Percentiles rank a stretch among this genome's conserved stretches.
Conservation (phyloP, 208 protist species). For the Crithidia bombi region DNA sequence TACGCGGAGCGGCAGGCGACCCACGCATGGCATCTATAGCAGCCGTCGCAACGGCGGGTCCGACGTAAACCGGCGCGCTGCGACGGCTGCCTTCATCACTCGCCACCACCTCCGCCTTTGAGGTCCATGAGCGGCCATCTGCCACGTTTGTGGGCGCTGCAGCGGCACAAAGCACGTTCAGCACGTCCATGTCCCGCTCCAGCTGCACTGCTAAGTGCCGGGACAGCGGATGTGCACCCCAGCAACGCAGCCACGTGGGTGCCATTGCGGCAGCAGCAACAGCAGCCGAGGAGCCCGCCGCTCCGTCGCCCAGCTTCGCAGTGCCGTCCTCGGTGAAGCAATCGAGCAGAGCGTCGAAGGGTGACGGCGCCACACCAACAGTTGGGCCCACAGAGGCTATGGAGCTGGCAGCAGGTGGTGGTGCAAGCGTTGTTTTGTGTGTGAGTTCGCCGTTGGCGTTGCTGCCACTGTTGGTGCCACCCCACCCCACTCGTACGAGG, state of each 20-base stretch:
- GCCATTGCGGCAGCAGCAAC: not conserved
- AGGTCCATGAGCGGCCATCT: not conserved
- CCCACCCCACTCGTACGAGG: not conserved
- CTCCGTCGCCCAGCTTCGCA: no score
- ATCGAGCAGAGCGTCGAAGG: slow-evolving; percentile 1
- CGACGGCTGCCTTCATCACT: not conserved
- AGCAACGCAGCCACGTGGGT: slow-evolving; percentile 1
- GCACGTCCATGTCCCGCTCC: slow-evolving; percentile 16
- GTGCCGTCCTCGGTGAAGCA: slow-evolving; percentile 1
- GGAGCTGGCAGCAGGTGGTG: not conserved
- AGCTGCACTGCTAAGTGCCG: slow-evolving; percentile 7
- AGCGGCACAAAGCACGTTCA: not conserved
- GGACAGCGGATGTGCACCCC: not conserved
- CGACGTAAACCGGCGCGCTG: not conserved
- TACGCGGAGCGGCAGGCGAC: not conserved
- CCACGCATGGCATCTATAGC: no score
- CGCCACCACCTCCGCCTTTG: not conserved
- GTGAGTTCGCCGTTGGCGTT: not conserved
- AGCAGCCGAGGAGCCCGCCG: not conserved
- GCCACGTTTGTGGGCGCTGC: not conserved
- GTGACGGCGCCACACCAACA: not conserved
- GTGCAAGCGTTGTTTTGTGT: not conserved
- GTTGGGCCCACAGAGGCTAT: not conserved
- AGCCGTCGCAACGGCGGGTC: no score
- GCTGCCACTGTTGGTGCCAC: not conserved